Base-by-base conservation (phyloP, 2,329 filamentous ascomycete species). In the Balansia obtecta region DNA sequence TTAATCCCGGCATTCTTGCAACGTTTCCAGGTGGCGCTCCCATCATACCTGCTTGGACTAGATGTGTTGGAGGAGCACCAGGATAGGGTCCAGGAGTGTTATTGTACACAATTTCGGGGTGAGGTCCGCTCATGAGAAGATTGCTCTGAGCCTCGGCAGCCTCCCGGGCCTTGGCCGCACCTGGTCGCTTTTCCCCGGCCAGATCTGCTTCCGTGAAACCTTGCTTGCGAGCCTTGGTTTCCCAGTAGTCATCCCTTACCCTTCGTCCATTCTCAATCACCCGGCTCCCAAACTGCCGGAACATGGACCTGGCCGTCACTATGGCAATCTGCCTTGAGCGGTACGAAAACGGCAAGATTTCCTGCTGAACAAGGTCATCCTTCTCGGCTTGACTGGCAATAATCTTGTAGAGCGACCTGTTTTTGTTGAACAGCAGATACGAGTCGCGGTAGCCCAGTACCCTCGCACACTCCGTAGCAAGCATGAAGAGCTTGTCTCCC, bases 381-480 rank as follows among this genome's bases (percentile, higher is more conserved):
- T 98, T 98, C 65, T 98, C 93, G 30, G 85, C 75, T 65, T 97
- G 91, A 54, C 86, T 94, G 51, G 91, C 91, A 60, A 98, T 98
- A 63, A 98, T 98, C 70, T 98, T 98, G 75, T 80, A 95, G 9
- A 98, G 74, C 2, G 93, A 97, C 57, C 91, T 79, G 67, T 98
- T 97, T 72, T 97, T 96, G 77, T 97, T 97, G 74, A 98, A 98
- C 15, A 98, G 73, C 37, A 98, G 75, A 65, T 98, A 98, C n/a
- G 90, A 96, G 67, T 98, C 93, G 54, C 93, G 80, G 65, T 98
- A 98, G 45, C 89, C 87, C 20, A 97, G 74, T 4, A 96, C 89
- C 57, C 93, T 82, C 22, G 93, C 93, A 64, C 93, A 97, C 69
- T 98, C 93, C 15, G 93, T 98, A 37, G 93, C 93, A 48, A 98